A percentile compares a stretch with the other conserved stretches of the same genome.
Evolutionary conservation across 2,329 filamentous ascomycete species (phyloP).

Genomic region (Piedraia hortae): DNA sequence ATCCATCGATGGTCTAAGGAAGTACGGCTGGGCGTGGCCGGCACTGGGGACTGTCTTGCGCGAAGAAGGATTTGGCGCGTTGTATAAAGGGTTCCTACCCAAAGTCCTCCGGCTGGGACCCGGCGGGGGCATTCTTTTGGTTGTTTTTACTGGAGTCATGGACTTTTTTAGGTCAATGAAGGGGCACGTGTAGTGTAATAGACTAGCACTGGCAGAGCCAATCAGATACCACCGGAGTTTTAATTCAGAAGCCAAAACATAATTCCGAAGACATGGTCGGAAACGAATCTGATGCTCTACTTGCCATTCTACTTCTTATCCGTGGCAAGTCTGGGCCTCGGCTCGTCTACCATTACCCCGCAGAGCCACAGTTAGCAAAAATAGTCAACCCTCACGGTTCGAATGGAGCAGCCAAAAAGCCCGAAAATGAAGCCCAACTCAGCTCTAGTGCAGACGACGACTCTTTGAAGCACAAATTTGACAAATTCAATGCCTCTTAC

Average conservation of each 20-base stretch:
- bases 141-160: conserved; percentile 68
- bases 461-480: too few species aligned
- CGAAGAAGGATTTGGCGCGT: conserved; percentile 72
- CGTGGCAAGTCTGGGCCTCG: conserved; percentile 52
- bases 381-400: conserved; percentile 1
- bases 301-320: conserved; percentile 49
- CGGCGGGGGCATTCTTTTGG: conserved; percentile 46
- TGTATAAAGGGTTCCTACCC: conserved; percentile 95
- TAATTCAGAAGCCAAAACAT: too few species aligned
- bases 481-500: too few species aligned
- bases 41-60: conserved; percentile 61
- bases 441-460: not conserved
- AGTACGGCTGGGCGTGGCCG: conserved; percentile 98
- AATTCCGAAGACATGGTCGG: too few species aligned
- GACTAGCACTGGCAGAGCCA: too few species aligned
- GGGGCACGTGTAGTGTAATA: conserved; percentile 1
- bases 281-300: conserved; percentile 17
- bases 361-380: conserved; percentile 18
- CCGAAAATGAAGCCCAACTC: too few species aligned
- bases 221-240: too few species aligned
- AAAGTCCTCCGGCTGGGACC: conserved; percentile 65
- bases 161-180: conserved; percentile 61
- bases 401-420: too few species aligned
- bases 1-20: conserved; percentile 52
- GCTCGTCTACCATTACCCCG: conserved; percentile 65